These are phyloP conservation scores for Arthromyces matolae DNA, from an alignment of 768 basidiomycete species.

Conservation along the genomic window DNA sequence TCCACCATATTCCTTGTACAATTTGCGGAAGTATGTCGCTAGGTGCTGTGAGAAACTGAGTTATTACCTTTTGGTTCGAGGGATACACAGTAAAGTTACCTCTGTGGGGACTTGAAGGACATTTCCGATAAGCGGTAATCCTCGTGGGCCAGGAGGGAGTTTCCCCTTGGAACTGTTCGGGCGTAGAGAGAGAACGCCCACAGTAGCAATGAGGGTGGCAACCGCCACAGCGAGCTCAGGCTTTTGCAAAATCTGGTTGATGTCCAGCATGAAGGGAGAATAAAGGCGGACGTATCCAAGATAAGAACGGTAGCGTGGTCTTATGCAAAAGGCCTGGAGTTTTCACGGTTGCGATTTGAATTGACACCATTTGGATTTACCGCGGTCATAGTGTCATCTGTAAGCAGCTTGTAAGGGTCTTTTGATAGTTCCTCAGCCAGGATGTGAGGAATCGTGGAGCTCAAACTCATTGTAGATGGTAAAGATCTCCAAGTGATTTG, in stretches of 20 bases:
- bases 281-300: not conserved
- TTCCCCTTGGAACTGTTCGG: not conserved
- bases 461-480: too few species aligned
- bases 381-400: too few species aligned
- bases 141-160: constrained; percentile 3
- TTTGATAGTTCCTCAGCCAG: too few species aligned
- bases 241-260: not conserved
- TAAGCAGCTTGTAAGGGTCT: too few species aligned
- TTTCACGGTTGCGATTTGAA: too few species aligned
- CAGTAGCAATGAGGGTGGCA: not conserved
- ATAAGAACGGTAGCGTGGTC: not conserved
- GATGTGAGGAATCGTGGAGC: too few species aligned
- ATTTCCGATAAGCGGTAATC: constrained; percentile 3
- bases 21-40: constrained; percentile 2
- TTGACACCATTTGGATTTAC: too few species aligned
- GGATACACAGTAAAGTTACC: not conserved
- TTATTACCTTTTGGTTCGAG: not conserved
- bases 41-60: not conserved
- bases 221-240: not conserved
- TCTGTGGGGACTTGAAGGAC: constrained; percentile 8
- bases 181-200: not conserved
- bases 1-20: constrained; percentile 6
- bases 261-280: not conserved
- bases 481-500: too few species aligned
- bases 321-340: constrained; percentile 1